Evolutionary conservation across 2,329 filamentous ascomycete species (phyloP).

Genomic region (Fonsecaea nubica): DNA sequence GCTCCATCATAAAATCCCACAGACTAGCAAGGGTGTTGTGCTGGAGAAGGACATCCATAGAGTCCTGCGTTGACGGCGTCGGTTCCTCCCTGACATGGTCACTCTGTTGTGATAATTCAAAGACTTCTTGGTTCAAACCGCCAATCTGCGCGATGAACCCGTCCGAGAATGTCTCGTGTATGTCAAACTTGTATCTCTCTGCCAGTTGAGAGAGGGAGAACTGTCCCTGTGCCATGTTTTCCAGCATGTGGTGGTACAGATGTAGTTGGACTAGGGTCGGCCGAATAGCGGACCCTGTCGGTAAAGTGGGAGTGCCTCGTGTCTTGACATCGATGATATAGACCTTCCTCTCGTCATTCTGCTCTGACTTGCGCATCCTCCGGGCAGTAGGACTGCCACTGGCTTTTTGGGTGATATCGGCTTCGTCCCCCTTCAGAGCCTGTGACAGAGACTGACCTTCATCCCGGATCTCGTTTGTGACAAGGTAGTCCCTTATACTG

Average conservation of each 20-base stretch:
- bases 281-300: conserved; percentile 69
- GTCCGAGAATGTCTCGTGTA: conserved; percentile 73
- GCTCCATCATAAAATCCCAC: conserved; percentile 68
- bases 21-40: conserved; percentile 67
- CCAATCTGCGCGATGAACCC: conserved; percentile 78
- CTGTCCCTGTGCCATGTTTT: conserved; percentile 72
- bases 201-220: conserved; percentile 75
- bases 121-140: conserved; percentile 70
- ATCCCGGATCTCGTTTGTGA: conserved; percentile 37
- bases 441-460: conserved; percentile 44
- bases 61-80: conserved; percentile 46
- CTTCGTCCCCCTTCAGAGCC: conserved; percentile 34
- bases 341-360: conserved; percentile 49
- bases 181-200: conserved; percentile 72
- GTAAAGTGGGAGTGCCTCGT: conserved; percentile 67
- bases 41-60: conserved; percentile 59
- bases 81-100: conserved; percentile 25
- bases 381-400: conserved; percentile 25
- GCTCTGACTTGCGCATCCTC: conserved; percentile 32
- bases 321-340: conserved; percentile 94
- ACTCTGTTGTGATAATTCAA: conserved; percentile 52
- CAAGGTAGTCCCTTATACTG: conserved; percentile 54
- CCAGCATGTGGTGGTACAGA: conserved; percentile 85
- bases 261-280: conserved; percentile 87
- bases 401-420: not conserved